A percentile compares a stretch with the other conserved stretches of the same genome.
Evolutionary conservation across 441 rosid species (phyloP).

Genomic region (Croton laevigatus): DNA sequence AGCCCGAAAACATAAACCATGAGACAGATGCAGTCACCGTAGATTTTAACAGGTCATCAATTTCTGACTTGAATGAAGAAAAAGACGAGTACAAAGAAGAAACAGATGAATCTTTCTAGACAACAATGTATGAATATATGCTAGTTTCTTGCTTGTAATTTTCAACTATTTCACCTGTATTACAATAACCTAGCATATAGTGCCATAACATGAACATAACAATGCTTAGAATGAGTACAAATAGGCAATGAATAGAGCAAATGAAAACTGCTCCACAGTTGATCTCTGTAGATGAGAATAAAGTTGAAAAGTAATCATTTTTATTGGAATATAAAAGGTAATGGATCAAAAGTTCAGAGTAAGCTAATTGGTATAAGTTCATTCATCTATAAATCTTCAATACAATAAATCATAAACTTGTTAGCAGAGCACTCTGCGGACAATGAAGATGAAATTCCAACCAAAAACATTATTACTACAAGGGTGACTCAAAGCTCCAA

Average conservation of each 20-base stretch:
- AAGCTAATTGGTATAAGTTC: slow-evolving; percentile 17
- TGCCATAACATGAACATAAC: background rate
- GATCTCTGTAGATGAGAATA: background rate
- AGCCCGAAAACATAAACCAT: slow-evolving; percentile 18
- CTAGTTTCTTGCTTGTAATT: slow-evolving; percentile 11
- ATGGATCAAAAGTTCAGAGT: slow-evolving; percentile 14
- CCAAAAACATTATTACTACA: slow-evolving; percentile 36
- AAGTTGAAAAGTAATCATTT: background rate
- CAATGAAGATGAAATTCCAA: slow-evolving; percentile 21
- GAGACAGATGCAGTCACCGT: slow-evolving; percentile 17
- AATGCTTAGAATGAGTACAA: too few species aligned
- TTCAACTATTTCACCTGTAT: background rate
- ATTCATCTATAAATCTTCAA: slow-evolving; percentile 18
- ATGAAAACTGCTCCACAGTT: background rate
- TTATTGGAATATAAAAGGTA: slow-evolving; percentile 17
- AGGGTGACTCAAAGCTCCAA: slow-evolving; percentile 19
- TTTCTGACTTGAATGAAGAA: slow-evolving; percentile 29
- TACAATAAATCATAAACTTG: slow-evolving; percentile 16
- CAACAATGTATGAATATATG: background rate
- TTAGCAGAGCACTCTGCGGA: slow-evolving; percentile 27
- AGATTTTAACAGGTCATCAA: slow-evolving; percentile 19
- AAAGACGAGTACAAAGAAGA: slow-evolving; percentile 32
- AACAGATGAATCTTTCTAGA: slow-evolving; percentile 37
- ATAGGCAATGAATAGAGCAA: background rate
- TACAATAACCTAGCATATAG: background rate